Evolutionary conservation across 345 rosid genomes (phyloP).

Genomic region (Pseudoturritis turrita): DNA sequence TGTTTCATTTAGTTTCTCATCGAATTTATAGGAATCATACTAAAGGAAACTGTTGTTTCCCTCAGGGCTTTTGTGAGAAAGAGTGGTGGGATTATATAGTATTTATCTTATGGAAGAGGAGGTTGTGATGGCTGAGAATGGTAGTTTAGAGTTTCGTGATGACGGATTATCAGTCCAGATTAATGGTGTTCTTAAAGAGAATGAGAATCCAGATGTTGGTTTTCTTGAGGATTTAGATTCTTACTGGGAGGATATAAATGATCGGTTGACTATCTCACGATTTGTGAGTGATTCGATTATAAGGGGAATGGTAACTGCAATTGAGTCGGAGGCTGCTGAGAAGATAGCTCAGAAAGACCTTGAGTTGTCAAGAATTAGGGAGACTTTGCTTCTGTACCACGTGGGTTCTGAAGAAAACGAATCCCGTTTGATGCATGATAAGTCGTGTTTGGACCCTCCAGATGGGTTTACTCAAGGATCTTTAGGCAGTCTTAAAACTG

Average conservation of each 20-base stretch:
- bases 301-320: slow-evolving; percentile 63
- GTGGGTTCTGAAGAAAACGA: slow-evolving; percentile 31
- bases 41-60: not conserved
- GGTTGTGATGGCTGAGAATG: slow-evolving; percentile 28
- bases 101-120: slow-evolving; percentile 29
- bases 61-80: not conserved
- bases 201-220: slow-evolving; percentile 40
- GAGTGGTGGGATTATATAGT: not conserved
- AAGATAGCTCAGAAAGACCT: slow-evolving; percentile 57
- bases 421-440: not conserved
- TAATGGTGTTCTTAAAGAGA: slow-evolving; percentile 34
- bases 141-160: slow-evolving; percentile 5
- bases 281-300: slow-evolving; percentile 74
- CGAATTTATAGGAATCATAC: not conserved
- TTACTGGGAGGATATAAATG: slow-evolving; percentile 54
- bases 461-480: slow-evolving; percentile 31
- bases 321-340: slow-evolving; percentile 64
- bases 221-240: slow-evolving; percentile 59
- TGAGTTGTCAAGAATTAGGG: slow-evolving; percentile 53
- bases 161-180: slow-evolving; percentile 3
- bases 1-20: not conserved
- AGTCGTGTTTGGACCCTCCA: slow-evolving; percentile 12
- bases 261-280: slow-evolving; percentile 58
- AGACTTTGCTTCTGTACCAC: slow-evolving; percentile 32
- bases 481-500: slow-evolving; percentile 33